Evolutionary conservation across 495 filamentous ascomycete genomes (phyloP).

Genomic region (Neurospora sp.): DNA sequence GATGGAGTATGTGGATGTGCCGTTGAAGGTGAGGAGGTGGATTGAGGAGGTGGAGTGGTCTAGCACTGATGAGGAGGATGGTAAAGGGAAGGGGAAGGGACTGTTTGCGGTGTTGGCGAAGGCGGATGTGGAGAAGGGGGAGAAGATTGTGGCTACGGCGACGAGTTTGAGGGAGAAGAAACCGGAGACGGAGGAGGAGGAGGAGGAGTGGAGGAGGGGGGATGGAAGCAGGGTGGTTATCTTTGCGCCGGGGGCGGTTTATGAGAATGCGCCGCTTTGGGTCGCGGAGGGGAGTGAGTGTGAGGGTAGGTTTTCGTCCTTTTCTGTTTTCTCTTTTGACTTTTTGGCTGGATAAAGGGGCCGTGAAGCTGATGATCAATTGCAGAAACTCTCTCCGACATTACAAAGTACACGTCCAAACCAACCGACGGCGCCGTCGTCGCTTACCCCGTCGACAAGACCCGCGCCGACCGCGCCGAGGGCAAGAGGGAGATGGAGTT

Average conservation of each 20-base stretch:
- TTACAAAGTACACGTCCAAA: constrained; percentile 19
- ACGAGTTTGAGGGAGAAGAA: constrained; percentile 13
- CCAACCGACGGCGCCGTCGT: constrained; percentile 20
- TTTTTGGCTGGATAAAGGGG: too few species aligned
- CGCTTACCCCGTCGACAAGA: constrained; percentile 20
- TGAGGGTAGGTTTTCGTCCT: constrained; percentile 23
- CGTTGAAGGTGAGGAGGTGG: constrained; percentile 24
- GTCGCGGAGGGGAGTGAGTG: constrained; percentile 24
- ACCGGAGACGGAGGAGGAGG: background rate
- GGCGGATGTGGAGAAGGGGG: constrained; percentile 3
- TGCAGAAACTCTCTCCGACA: constrained; percentile 18
- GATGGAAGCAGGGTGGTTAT: constrained; percentile 7
- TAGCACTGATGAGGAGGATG: background rate
- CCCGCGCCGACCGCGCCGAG: constrained; percentile 6
- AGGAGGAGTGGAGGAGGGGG: background rate
- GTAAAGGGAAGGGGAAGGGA: constrained; percentile 11
- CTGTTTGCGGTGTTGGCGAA: constrained; percentile 21
- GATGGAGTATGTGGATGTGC: constrained; percentile 24
- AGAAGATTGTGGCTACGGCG: constrained; percentile 7
- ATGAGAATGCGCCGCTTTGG: constrained; percentile 24
- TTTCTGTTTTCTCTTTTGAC: too few species aligned
- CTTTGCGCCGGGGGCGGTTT: constrained; percentile 27
- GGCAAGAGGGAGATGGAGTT: constrained; percentile 20
- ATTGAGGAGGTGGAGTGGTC: constrained; percentile 25
- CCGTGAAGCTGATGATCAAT: background rate